Conservation (phyloP, 768 basidiomycete genomes). For the Xerocomellus intermedius region DNA sequence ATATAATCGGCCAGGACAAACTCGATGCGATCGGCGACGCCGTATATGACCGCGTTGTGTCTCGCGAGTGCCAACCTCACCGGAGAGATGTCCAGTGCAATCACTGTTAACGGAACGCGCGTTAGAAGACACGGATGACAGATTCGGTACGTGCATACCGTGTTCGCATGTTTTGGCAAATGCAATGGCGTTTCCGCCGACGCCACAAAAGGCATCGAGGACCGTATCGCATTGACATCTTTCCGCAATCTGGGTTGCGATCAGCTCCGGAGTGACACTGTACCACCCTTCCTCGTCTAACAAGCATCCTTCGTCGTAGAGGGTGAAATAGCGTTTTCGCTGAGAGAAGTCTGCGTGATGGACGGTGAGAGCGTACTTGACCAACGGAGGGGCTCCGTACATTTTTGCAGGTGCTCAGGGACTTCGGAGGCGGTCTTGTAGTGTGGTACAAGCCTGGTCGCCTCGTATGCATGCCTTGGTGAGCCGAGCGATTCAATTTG, state of each 20-base stretch:
- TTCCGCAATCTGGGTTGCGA: conserved; percentile 93
- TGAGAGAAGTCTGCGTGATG: conserved; percentile 77
- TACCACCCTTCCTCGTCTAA: conserved; percentile 98
- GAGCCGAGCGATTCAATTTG: conserved; percentile 27
- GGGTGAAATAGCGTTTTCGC: conserved; percentile 75
- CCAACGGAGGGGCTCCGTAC: conserved; percentile 38
- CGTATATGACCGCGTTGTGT: conserved; percentile 93
- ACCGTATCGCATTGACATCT: conserved; percentile 83
- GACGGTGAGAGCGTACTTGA: not conserved
- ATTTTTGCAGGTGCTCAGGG: conserved; percentile 78
- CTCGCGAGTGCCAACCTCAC: conserved; percentile 84
- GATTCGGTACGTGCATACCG: conserved; percentile 50
- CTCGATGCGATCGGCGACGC: conserved; percentile 92
- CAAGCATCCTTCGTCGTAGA: conserved; percentile 78
- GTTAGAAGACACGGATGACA: not conserved
- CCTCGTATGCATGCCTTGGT: conserved; percentile 54
- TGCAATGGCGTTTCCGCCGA: conserved; percentile 96
- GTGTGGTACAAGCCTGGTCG: conserved; percentile 68
- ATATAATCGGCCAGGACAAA: conserved; percentile 88
- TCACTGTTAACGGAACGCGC: conserved; percentile 53
- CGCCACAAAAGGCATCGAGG: conserved; percentile 95
- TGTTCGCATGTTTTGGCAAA: conserved; percentile 95
- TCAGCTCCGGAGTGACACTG: conserved; percentile 89
- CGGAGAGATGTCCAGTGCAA: conserved; percentile 87
- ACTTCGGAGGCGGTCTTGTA: conserved; percentile 66